Conservation (phyloP, 371 early-diverging fungal species). For the Actinomucor elegans region DNA sequence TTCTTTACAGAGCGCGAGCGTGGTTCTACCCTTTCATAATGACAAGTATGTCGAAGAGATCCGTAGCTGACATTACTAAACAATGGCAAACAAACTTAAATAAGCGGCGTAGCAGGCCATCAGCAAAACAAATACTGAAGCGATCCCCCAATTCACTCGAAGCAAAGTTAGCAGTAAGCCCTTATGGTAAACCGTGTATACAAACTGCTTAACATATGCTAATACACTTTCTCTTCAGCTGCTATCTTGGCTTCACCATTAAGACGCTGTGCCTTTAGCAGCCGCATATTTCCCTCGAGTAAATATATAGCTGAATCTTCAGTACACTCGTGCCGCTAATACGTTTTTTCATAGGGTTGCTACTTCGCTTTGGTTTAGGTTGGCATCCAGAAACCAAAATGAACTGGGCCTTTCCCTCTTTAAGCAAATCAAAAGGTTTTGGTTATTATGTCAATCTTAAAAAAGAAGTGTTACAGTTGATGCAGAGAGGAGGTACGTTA, state of each 20-base stretch:
- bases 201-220: background rate
- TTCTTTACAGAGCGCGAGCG: too few relatives aligned
- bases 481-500: conserved; percentile 8
- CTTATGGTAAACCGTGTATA: conserved; percentile 15
- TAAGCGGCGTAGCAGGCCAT: background rate
- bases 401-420: conserved; percentile 21
- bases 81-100: conserved; percentile 5
- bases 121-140: background rate
- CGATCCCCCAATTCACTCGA: conserved; percentile 3
- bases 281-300: conserved; percentile 22
- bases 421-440: background rate
- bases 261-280: conserved; percentile 10
- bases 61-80: conserved; percentile 6
- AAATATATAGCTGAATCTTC: background rate
- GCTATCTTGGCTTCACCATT: conserved; percentile 21
- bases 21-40: too few relatives aligned
- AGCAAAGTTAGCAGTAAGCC: conserved; percentile 12
- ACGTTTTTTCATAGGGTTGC: conserved; percentile 6
- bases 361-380: conserved; percentile 20
- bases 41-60: conserved; percentile 7
- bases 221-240: conserved; percentile 3
- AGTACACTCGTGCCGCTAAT: too few relatives aligned
- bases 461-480: conserved; percentile 1
- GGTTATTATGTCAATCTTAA: conserved; percentile 19
- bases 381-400: conserved; percentile 18